Evolutionary conservation across 1,284 basidiomycete genomes (phyloP).

Genomic region (Laetiporus sulphureus): DNA sequence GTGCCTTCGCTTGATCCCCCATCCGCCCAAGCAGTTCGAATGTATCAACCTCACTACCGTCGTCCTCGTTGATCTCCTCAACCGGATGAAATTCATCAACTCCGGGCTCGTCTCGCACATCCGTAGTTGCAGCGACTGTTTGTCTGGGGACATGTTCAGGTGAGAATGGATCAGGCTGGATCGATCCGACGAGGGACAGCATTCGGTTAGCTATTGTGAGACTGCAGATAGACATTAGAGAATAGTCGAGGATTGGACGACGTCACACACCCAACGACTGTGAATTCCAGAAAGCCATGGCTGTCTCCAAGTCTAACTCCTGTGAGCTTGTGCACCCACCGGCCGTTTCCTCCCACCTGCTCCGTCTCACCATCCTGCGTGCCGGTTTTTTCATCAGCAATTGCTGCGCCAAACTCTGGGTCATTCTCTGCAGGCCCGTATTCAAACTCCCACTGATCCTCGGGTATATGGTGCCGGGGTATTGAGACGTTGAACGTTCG

Average conservation of each 20-base stretch:
- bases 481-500: constrained; percentile 97
- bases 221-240: constrained; percentile 34
- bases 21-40: constrained; percentile 32
- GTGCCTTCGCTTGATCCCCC: constrained; percentile 23
- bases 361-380: constrained; percentile 22
- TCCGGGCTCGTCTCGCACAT: constrained; percentile 8
- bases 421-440: constrained; percentile 75
- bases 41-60: constrained; percentile 29
- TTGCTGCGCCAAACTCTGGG: constrained; percentile 53
- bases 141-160: constrained; percentile 44
- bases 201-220: constrained; percentile 93
- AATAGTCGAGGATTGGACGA: constrained; percentile 5
- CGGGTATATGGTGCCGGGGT: constrained; percentile 86
- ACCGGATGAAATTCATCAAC: constrained; percentile 18
- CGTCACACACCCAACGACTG: constrained; percentile 76
- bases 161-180: constrained; percentile 83
- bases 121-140: constrained; percentile 9
- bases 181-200: constrained; percentile 88
- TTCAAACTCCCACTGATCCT: constrained; percentile 81
- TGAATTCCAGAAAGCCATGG: constrained; percentile 74
- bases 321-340: constrained; percentile 77
- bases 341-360: constrained; percentile 48
- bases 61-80: constrained; percentile 23
- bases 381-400: constrained; percentile 13
- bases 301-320: constrained; percentile 68